These are phyloP conservation scores for Aureobasidium melanogenum DNA, from an alignment of 2,329 filamentous ascomycete species.

Conservation along the genomic window DNA sequence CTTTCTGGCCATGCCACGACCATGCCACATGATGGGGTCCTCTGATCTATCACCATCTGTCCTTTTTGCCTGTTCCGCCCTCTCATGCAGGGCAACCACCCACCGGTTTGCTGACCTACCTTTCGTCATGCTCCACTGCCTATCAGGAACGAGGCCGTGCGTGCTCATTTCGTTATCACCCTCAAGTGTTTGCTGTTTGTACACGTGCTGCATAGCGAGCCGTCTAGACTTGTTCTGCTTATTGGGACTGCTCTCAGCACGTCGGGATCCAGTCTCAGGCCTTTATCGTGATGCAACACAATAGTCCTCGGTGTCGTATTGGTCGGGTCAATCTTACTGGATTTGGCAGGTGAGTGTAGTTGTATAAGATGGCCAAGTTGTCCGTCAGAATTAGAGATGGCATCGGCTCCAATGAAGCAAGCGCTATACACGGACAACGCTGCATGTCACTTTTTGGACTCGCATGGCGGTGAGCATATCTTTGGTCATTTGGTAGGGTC, in stretches of 20 bases:
- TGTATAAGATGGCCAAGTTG: not conserved
- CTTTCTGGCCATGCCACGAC: not conserved
- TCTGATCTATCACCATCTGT: not conserved
- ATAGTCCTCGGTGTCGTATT: not conserved
- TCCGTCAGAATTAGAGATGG: not conserved
- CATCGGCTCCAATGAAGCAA: not conserved
- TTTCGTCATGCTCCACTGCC: not conserved
- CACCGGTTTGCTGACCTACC: not conserved
- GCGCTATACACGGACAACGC: not conserved
- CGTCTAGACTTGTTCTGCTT: not conserved
- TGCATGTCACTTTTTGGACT: not conserved
- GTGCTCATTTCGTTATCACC: not conserved
- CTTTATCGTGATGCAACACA: not conserved
- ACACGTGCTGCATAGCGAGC: constrained; percentile 1
- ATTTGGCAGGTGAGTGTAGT: not conserved
- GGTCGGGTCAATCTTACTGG: not conserved
- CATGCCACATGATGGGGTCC: not conserved
- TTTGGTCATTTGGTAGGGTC: not conserved
- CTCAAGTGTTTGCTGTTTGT: not conserved
- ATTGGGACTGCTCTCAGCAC: not conserved
- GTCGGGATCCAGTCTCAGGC: not conserved
- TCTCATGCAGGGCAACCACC: not conserved
- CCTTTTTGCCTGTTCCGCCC: not conserved
- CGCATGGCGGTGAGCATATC: not conserved
- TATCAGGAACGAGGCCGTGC: not conserved